Base-by-base conservation (phyloP, 345 rosid species). In the Citrus hindsii region DNA sequence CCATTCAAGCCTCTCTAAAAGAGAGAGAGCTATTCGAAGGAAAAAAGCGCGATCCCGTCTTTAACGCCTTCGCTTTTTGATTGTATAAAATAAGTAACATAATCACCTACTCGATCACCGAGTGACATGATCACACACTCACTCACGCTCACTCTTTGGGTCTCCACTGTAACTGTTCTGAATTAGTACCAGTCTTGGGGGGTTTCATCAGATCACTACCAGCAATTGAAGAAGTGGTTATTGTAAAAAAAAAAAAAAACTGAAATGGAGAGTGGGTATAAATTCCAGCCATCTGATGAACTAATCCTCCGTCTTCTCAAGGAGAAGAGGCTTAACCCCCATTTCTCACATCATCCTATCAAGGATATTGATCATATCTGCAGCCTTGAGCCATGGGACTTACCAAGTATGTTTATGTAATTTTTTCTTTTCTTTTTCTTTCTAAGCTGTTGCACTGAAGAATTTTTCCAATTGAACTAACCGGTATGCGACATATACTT, bases 381-480 rank as follows among this genome's bases (percentile, higher is more conserved):
- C 76, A 63, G 30, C 2, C 58, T 4, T 59, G 85, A 86, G 1
- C 91, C 91, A 5, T 18, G 22, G 6, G 69, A 46, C 2, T 67
- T 89, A 56, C 86, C 85, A 55, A 60, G 90, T 86, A 76, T 80
- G 85, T 53, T 3, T 12, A 46, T 13, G 18, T 46, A 46, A 46
- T 4, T 2, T 53, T 51, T 53, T 53, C 18, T 53, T 53, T 18
- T 53, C 19, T 4, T 7, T 18, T 53, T 53, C 7, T 14, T 1
- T 53, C 22, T 53, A 53, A 53, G 7, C 22, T 3, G 16, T 42
- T 46, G 51, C 13, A 12, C 51, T 13, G 18, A 46, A 46, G 19
- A 2, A 53, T 18, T 53, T 53, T 53, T 4, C 7, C 7, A 18
- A 18, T 3, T 18, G 22, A 53, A 53, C 58, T 53, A 53, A 53